These are phyloP conservation scores for Penicillium brevicompactum DNA, from an alignment of 2,329 filamentous ascomycete genomes.

Conservation along the genomic window DNA sequence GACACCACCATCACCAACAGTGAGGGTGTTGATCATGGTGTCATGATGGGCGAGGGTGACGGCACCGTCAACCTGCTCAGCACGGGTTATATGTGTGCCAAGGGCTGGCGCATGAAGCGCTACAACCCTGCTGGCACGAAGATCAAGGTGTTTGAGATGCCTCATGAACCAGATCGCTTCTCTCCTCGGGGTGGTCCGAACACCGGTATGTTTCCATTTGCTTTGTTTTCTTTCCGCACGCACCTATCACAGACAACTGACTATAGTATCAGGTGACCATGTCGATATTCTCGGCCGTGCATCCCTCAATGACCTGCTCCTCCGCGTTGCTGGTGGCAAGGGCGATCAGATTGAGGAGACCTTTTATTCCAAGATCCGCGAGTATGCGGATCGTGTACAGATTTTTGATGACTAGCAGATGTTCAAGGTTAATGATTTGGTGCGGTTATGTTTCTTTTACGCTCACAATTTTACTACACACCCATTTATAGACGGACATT, in stretches of 20 bases:
- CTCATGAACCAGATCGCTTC: conserved; percentile 90
- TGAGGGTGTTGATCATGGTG: conserved; percentile 71
- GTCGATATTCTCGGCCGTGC: conserved; percentile 92
- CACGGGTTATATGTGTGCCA: conserved; percentile 94
- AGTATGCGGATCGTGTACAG: conserved; percentile 82
- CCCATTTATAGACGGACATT: neutral
- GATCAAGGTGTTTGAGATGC: conserved; percentile 91
- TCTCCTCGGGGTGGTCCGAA: conserved; percentile 73
- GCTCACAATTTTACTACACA: neutral
- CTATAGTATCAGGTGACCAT: conserved; percentile 67
- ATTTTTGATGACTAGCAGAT: conserved; percentile 67
- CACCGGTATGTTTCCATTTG: conserved; percentile 51
- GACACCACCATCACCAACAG: conserved; percentile 53
- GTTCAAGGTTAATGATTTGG: neutral
- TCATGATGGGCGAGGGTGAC: conserved; percentile 94
- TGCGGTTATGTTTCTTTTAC: neutral
- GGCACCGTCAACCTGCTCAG: conserved; percentile 94
- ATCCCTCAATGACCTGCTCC: conserved; percentile 85
- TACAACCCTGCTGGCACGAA: conserved; percentile 86
- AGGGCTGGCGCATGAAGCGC: conserved; percentile 88
- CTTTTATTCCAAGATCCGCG: conserved; percentile 76
- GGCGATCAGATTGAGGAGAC: conserved; percentile 77
- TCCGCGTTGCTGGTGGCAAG: conserved; percentile 81
- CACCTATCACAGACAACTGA: neutral
- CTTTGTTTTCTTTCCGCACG: conserved; percentile 25